phyloP scores from a whole-genome alignment of 352 stramenopile species.

The Pythium myriotylum region DNA sequence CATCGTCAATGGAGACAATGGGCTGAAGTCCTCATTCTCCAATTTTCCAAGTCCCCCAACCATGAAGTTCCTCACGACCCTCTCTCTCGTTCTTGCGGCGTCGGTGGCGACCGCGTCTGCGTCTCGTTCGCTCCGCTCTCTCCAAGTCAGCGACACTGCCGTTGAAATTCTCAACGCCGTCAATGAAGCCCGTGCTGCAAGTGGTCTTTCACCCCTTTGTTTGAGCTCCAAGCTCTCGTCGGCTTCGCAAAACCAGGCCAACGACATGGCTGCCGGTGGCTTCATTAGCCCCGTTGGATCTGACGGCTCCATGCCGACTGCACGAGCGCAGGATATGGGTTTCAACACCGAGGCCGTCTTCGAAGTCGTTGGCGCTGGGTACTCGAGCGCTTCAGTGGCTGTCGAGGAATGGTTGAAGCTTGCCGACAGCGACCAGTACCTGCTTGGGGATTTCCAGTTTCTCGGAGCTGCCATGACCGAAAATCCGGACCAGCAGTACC shows the following conservation, averaged over 20 bases:
- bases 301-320: slow-evolving; percentile 13
- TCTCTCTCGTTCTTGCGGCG: background rate
- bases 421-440: background rate
- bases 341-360: slow-evolving; percentile 23
- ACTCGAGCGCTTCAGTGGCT: slow-evolving; percentile 3
- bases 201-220: background rate
- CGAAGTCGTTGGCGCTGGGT: slow-evolving; percentile 27
- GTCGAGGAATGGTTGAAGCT: slow-evolving; percentile 19
- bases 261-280: slow-evolving; percentile 19
- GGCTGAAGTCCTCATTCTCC: background rate
- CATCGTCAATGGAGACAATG: background rate
- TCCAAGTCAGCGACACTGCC: background rate
- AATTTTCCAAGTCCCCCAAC: background rate
- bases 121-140: too few species aligned
- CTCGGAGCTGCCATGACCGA: slow-evolving; percentile 20
- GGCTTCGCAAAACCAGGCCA: slow-evolving; percentile 19
- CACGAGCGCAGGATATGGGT: slow-evolving; percentile 8
- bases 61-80: background rate
- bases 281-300: slow-evolving; percentile 7
- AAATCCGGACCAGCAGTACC: slow-evolving; percentile 22
- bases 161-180: background rate
- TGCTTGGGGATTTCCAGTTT: slow-evolving; percentile 29
- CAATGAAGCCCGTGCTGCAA: background rate
- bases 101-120: background rate
- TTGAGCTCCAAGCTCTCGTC: slow-evolving; percentile 20